A percentile compares a stretch with the other conserved stretches of the same genome.
phyloP scores from a whole-genome alignment of 106 monocot genomes.

The Chionographis japonica region DNA sequence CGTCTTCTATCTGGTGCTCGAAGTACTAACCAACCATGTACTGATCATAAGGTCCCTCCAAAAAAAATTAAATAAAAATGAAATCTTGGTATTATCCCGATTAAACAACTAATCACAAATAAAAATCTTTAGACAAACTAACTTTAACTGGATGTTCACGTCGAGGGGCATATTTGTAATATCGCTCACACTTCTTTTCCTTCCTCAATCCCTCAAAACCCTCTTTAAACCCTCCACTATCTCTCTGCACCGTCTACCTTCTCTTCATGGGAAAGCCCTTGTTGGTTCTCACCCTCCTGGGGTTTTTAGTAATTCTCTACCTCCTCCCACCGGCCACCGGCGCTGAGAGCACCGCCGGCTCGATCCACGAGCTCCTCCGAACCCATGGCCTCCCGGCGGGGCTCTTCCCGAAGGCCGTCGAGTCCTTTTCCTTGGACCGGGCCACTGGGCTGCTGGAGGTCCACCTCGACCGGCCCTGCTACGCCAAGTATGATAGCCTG shows the following conservation, averaged over 20 bases:
- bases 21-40: no score
- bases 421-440: conserved; percentile 44
- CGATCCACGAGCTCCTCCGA: conserved; percentile 60
- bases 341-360: not conserved
- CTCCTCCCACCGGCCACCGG: conserved; percentile 6
- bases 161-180: no score
- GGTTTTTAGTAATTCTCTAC: not conserved
- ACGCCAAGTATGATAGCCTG: conserved; percentile 50
- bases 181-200: not conserved
- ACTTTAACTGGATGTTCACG: no score
- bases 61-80: no score
- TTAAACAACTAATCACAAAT: no score
- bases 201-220: conserved; percentile 2
- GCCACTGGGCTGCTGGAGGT: conserved; percentile 52
- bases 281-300: not conserved
- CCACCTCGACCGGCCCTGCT: conserved; percentile 52
- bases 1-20: no score
- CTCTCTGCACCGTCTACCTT: not conserved
- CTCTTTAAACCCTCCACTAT: conserved; percentile 2
- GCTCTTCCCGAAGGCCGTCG: conserved; percentile 49
- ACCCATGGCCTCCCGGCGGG: conserved; percentile 69
- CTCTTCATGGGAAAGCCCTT: not conserved
- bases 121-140: no score
- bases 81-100: no score
- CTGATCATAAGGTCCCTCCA: no score